Conservation (phyloP, 768 basidiomycete species). For the Boletus edulis region DNA sequence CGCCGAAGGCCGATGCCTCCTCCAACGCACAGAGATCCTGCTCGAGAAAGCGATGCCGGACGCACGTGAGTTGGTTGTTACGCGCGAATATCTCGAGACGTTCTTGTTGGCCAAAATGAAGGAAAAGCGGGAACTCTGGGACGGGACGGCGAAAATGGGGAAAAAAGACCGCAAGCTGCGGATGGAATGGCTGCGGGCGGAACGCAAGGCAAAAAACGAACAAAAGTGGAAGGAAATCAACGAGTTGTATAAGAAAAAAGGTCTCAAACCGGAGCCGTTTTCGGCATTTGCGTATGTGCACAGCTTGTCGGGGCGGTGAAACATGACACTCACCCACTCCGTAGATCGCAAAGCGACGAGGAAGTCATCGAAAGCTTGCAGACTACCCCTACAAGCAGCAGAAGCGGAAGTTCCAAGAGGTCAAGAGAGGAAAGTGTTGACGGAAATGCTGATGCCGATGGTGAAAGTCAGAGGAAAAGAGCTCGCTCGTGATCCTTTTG, state of each 20-base stretch:
- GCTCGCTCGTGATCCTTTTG: constrained; percentile 7
- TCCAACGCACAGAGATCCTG: constrained; percentile 12
- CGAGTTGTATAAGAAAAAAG: constrained; percentile 4
- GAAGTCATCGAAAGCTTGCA: constrained; percentile 24
- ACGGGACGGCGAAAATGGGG: constrained; percentile 28
- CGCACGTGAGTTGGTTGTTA: constrained; percentile 17
- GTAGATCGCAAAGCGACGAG: constrained; percentile 25
- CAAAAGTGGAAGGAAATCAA: constrained; percentile 21
- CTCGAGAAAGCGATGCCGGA: constrained; percentile 17
- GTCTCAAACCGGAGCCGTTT: constrained; percentile 17
- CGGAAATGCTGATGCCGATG: background rate
- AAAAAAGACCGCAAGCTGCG: constrained; percentile 22
- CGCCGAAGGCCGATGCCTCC: constrained; percentile 18
- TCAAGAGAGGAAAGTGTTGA: constrained; percentile 7
- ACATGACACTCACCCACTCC: background rate
- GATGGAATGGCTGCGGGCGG: constrained; percentile 23
- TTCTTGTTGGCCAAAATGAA: constrained; percentile 30
- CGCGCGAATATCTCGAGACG: constrained; percentile 27
- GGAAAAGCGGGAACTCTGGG: constrained; percentile 30
- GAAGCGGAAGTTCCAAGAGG: constrained; percentile 15
- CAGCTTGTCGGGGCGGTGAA: background rate
- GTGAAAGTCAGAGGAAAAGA: constrained; percentile 12
- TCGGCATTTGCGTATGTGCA: constrained; percentile 23
- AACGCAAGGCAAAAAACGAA: constrained; percentile 18
- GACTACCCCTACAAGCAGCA: constrained; percentile 23